Percentiles rank a stretch among this genome's conserved stretches.
Conservation (phyloP, 305 asterid genomes). For the Plantago coronopus region DNA sequence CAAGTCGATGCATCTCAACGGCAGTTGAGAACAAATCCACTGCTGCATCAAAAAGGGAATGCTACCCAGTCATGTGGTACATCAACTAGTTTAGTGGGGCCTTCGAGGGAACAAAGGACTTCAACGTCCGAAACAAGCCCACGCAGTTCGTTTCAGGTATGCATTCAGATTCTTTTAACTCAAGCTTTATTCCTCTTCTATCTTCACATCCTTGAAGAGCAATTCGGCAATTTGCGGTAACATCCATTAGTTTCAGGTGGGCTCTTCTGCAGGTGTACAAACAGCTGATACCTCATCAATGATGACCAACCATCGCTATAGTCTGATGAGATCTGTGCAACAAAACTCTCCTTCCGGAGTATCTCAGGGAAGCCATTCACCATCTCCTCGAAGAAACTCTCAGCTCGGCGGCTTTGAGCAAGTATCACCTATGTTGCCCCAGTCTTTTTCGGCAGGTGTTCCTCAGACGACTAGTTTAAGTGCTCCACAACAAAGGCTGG, state of each 20-base stretch:
- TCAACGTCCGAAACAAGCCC: slow-evolving; percentile 1
- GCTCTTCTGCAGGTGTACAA: slow-evolving; percentile 2
- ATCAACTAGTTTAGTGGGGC: slow-evolving; percentile 15
- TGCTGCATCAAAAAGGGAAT: slow-evolving; percentile 24
- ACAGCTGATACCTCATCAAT: not conserved
- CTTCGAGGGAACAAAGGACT: slow-evolving; percentile 5
- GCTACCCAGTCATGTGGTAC: slow-evolving; percentile 23
- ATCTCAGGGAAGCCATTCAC: too few species aligned
- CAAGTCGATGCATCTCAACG: not conserved
- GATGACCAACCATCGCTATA: too few species aligned
- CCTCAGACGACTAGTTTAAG: too few species aligned
- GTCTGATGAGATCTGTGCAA: too few species aligned
- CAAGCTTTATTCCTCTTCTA: too few species aligned
- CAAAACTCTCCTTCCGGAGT: too few species aligned
- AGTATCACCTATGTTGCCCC: too few species aligned
- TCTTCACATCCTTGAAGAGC: too few species aligned
- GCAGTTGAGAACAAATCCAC: slow-evolving; percentile 18
- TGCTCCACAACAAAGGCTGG: too few species aligned
- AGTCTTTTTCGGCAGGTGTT: too few species aligned
- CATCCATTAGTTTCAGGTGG: slow-evolving; percentile 1
- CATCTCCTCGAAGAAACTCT: too few species aligned
- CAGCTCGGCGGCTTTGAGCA: too few species aligned
- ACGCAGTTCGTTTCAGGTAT: slow-evolving; percentile 20
- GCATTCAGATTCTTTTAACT: not conserved
- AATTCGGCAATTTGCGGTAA: not conserved